These are phyloP conservation scores for Bryopsis sp. DNA, from an alignment of 139 green algal genomes.

Conservation along the genomic window DNA sequence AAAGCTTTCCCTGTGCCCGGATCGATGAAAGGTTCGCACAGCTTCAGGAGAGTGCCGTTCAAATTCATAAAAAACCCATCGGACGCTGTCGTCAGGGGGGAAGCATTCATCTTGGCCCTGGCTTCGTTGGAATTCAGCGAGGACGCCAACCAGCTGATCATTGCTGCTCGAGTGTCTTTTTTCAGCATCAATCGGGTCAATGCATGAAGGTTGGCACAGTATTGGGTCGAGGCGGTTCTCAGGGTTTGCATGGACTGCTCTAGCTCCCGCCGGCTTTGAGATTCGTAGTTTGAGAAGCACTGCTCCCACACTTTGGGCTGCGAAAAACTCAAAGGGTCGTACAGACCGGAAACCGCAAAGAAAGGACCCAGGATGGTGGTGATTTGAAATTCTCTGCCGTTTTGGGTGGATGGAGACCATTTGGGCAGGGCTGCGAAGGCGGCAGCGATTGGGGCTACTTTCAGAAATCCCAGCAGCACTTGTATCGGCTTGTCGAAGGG, in stretches of 20 bases:
- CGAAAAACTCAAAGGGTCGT: not conserved
- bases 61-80: conserved; percentile 29
- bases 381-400: conserved; percentile 2
- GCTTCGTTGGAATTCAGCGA: not conserved
- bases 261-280: not conserved
- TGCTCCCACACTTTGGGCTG: not conserved
- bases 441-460: not conserved
- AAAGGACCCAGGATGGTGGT: not conserved
- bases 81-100: conserved; percentile 4
- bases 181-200: not conserved
- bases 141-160: not conserved
- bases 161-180: conserved; percentile 7
- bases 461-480: not conserved
- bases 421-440: not conserved
- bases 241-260: not conserved
- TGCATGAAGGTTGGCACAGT: not conserved
- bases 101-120: not conserved
- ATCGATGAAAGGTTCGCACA: conserved; percentile 48
- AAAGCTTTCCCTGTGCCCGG: conserved; percentile 19
- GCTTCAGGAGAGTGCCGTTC: conserved; percentile 22
- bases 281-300: not conserved
- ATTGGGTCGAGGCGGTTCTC: not conserved
- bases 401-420: not conserved
- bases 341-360: not conserved
- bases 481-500: not conserved